Evolutionary conservation across 306 rosid species (phyloP), one percentile per base, ranked within the genome.

Genomic region (Quercus suber): DNA sequence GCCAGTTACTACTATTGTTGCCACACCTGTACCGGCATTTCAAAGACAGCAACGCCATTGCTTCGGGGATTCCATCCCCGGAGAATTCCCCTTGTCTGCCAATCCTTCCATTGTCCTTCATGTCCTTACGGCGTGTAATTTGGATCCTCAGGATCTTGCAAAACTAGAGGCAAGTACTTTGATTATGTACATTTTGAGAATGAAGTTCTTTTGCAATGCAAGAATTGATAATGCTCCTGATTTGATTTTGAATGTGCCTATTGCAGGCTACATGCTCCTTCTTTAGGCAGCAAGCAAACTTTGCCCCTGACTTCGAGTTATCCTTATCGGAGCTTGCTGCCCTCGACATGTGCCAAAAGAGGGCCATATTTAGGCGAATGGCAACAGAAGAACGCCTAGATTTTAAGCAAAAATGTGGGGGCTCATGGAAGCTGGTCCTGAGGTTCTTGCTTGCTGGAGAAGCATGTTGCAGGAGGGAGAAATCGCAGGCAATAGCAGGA

Each of bases 231-330:
- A 71, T 86, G 82, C 86, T 85, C 73, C 73, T 85, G 87, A 79
- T 81, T 85, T 79, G 79, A 81, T 74, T 82, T 92, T 51, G 82
- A 64, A 57, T 79, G 77, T 74, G 78, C 35, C 53, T 85, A 73
- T 85, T 91, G 89, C 95, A 95, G 99, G 99, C 92, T 73, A 95
- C 99, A 76, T 95, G 99, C 84, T 90, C 92, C 71, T 92, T 95
- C 81, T 95, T 95, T 80, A 91, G 90, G 90, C 92, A 87, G 85
- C 91, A 93, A 65, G 99, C 99, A 27, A 84, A 95, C 79, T 92
- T 82, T 81, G 86, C 92, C 70, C 97, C 99, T 8, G 97, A 95
- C 84, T 80, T 82, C n/a, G 76, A 75, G 4, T 78, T 95, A 79
- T 95, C 97, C 17, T 81, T 95, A 69, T 80, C 96, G 0, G 99